Base-by-base conservation (phyloP, 176 grass and related monocot species). In the Oryza nivara region DNA sequence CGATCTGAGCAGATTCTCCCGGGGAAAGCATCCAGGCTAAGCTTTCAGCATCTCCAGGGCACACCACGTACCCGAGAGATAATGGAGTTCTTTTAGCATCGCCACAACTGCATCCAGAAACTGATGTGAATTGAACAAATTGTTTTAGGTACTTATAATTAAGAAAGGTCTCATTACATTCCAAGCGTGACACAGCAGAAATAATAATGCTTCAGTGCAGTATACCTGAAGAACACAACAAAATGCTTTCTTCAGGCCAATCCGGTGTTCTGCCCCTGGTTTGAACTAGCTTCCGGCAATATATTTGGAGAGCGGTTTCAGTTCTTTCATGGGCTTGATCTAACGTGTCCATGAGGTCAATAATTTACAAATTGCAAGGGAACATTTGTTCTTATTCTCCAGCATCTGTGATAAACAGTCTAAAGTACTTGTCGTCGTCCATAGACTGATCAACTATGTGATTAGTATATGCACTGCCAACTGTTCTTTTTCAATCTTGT, bases 241-340 rank as follows among this genome's bases (percentile, higher is more conserved):
- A 75, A 89, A 76, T 30, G 10, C 65, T 43, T 43, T 23, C 65
- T 43, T 23, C 12, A 70, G 67, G 66, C 48, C 76, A 87, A 90
- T 82, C 85, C 92, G 49, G 82, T 80, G 81, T 70, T 79, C 87
- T 71, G 87, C 92, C 84, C 74, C 85, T 68, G 89, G 88, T 94
- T 92, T 94, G 88, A 73, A 89, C 32, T 68, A 69, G 68, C 46
- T 83, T 72, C 41, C 51, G 67, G 75, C 49, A 87, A 68, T 43
- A 51, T 49, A 68, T 20, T 34, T 26, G 71, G 75, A 12, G 69
- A 48, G 84, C 69, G 80, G 84, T 90, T 90, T 87, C 80, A 67
- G 68, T 63, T 83, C 28, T 17, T 46, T 69, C 43, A 46, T 77
- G 61, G 74, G 14, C 81, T 75, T 73, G 52, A 79, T 80, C 86